Evolutionary conservation across 1,284 basidiomycete genomes (phyloP).

Genomic region (Cutaneotrichosporon sp.): DNA sequence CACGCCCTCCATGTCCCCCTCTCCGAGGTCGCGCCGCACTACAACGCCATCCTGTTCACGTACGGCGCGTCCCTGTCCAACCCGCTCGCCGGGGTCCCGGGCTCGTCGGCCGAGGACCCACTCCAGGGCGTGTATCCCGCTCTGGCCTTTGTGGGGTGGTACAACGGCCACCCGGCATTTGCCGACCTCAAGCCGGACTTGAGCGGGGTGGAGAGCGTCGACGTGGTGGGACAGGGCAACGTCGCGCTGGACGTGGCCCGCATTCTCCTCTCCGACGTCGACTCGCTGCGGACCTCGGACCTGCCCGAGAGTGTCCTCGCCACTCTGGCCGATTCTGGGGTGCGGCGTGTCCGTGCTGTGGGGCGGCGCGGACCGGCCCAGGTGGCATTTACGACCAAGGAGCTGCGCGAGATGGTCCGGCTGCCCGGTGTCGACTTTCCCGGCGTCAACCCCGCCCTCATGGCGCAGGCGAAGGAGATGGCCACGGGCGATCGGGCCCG

Average conservation of each 20-base stretch:
- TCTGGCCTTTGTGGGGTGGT: slow-evolving; percentile 90
- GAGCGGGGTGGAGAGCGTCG: slow-evolving; percentile 62
- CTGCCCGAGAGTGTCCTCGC: slow-evolving; percentile 72
- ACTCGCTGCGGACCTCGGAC: slow-evolving; percentile 67
- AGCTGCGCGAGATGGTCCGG: slow-evolving; percentile 82
- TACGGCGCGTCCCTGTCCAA: slow-evolving; percentile 50
- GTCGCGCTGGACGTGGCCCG: slow-evolving; percentile 91
- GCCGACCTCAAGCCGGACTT: slow-evolving; percentile 53
- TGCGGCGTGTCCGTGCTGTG: slow-evolving; percentile 76
- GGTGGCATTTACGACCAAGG: slow-evolving; percentile 90
- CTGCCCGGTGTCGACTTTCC: slow-evolving; percentile 59
- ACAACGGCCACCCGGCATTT: slow-evolving; percentile 79
- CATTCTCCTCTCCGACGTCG: slow-evolving; percentile 68
- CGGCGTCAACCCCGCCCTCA: slow-evolving; percentile 35
- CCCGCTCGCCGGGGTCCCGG: slow-evolving; percentile 48
- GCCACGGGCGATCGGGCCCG: slow-evolving; percentile 49
- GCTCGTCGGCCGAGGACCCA: slow-evolving; percentile 53
- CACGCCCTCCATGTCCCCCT: slow-evolving; percentile 49
- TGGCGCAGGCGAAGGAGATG: slow-evolving; percentile 42
- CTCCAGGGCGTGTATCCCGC: slow-evolving; percentile 65
- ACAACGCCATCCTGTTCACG: slow-evolving; percentile 52
- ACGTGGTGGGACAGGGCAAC: slow-evolving; percentile 91
- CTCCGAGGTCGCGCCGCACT: slow-evolving; percentile 46
- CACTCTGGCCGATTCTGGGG: slow-evolving; percentile 53
- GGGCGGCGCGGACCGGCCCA: slow-evolving; percentile 83